Percentiles rank a stretch among this genome's conserved stretches.
Conservation (phyloP, 345 rosid species). For the Boechera stricta region DNA sequence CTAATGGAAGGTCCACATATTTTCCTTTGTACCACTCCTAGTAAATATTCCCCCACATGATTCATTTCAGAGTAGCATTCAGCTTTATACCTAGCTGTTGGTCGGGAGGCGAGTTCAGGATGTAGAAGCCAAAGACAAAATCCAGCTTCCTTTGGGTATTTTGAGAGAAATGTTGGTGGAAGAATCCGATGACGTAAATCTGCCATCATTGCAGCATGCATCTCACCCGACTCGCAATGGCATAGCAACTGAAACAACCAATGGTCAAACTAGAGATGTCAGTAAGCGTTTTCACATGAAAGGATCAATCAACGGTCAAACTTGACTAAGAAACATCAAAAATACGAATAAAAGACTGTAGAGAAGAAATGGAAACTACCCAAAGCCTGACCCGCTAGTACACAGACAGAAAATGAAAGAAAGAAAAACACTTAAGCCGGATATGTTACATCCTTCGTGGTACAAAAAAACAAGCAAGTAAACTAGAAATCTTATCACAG, state of each 20-base stretch:
- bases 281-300: constrained; percentile 7
- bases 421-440: constrained; percentile 6
- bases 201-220: constrained; percentile 56
- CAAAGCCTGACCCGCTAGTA: constrained; percentile 21
- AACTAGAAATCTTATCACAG: background rate
- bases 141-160: constrained; percentile 69
- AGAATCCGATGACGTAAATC: constrained; percentile 68
- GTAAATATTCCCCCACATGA: constrained; percentile 2
- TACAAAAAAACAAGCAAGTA: background rate
- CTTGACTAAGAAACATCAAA: background rate
- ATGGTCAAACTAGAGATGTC: constrained; percentile 40
- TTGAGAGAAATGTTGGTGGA: constrained; percentile 69
- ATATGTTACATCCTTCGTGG: background rate
- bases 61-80: constrained; percentile 15
- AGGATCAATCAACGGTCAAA: constrained; percentile 27
- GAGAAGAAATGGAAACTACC: constrained; percentile 6
- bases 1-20: constrained; percentile 6
- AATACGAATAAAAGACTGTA: background rate
- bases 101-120: constrained; percentile 75
- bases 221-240: constrained; percentile 58
- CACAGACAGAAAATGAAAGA: constrained; percentile 24
- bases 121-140: constrained; percentile 89
- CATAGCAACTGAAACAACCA: constrained; percentile 64
- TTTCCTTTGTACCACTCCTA: constrained; percentile 29
- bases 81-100: constrained; percentile 66